These are phyloP conservation scores for Phaeosphaeriaceae sp. DNA, from an alignment of 2,329 filamentous ascomycete species.

Conservation along the genomic window DNA sequence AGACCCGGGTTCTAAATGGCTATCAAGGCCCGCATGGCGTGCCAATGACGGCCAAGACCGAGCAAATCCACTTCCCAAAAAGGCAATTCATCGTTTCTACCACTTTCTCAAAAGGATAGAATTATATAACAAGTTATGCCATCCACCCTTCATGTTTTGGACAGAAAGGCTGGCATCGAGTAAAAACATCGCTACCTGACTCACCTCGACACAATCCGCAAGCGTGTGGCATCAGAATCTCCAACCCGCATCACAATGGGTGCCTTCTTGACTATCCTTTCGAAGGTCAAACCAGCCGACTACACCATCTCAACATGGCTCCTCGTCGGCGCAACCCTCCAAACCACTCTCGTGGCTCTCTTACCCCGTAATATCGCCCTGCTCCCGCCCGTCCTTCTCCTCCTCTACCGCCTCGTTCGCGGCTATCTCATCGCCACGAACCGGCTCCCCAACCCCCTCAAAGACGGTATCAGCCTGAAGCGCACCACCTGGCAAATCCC, in stretches of 20 bases:
- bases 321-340: slow-evolving; percentile 10
- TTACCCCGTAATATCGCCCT: slow-evolving; percentile 15
- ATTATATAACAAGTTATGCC: too few relatives aligned
- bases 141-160: too few relatives aligned
- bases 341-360: slow-evolving; percentile 5
- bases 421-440: slow-evolving; percentile 6
- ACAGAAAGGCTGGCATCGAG: too few relatives aligned
- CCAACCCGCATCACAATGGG: background rate
- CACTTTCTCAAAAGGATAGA: too few relatives aligned
- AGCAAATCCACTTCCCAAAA: too few relatives aligned
- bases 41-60: too few relatives aligned
- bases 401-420: slow-evolving; percentile 9
- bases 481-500: slow-evolving; percentile 13
- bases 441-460: background rate
- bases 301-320: slow-evolving; percentile 18
- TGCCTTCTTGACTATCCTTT: background rate
- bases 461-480: slow-evolving; percentile 7
- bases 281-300: slow-evolving; percentile 5
- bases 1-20: too few relatives aligned
- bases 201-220: too few relatives aligned
- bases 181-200: too few relatives aligned
- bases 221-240: too few relatives aligned
- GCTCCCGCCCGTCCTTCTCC: slow-evolving; percentile 9
- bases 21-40: too few relatives aligned
- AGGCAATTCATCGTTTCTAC: too few relatives aligned